Conservation (phyloP, 176 grass and related monocot genomes). For the Oryza rufipogon region DNA sequence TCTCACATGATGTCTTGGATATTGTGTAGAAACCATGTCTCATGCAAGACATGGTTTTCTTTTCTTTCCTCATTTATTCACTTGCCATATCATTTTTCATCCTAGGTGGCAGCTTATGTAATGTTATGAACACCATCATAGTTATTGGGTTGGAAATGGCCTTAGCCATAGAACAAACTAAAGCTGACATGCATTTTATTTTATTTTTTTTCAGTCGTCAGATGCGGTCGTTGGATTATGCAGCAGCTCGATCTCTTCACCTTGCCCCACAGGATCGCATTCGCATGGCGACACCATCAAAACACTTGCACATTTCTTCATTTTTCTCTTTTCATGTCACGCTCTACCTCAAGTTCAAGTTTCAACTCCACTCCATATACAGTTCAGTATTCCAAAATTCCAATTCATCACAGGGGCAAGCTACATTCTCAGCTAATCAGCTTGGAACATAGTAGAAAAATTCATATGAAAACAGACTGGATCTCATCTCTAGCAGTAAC, state of each 20-base stretch:
- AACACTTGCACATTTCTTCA: not conserved
- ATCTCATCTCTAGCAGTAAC: not conserved
- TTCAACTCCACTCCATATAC: not conserved
- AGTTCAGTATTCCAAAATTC: not conserved
- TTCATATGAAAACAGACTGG: not conserved
- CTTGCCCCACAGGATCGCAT: conserved; percentile 3
- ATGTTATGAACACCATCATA: too few relatives aligned
- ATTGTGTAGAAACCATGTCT: too few relatives aligned
- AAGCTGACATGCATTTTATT: too few relatives aligned
- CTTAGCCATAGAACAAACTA: too few relatives aligned
- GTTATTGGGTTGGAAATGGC: too few relatives aligned
- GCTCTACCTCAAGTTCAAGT: not conserved
- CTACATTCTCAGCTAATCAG: not conserved
- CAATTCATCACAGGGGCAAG: too few relatives aligned
- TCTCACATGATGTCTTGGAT: too few relatives aligned
- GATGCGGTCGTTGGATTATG: conserved; percentile 15
- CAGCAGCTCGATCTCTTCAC: conserved; percentile 20
- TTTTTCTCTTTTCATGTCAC: not conserved
- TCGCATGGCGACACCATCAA: not conserved
- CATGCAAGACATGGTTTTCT: too few relatives aligned
- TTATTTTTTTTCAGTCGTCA: conserved; percentile 2
- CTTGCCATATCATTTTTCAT: too few relatives aligned
- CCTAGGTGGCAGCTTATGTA: too few relatives aligned
- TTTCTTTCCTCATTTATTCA: too few relatives aligned
- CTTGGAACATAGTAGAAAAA: not conserved